Percentiles rank a stretch among this genome's conserved stretches.
Conservation (phyloP, 805 yeast genomes). For the Grigorovia transvaalensis region DNA sequence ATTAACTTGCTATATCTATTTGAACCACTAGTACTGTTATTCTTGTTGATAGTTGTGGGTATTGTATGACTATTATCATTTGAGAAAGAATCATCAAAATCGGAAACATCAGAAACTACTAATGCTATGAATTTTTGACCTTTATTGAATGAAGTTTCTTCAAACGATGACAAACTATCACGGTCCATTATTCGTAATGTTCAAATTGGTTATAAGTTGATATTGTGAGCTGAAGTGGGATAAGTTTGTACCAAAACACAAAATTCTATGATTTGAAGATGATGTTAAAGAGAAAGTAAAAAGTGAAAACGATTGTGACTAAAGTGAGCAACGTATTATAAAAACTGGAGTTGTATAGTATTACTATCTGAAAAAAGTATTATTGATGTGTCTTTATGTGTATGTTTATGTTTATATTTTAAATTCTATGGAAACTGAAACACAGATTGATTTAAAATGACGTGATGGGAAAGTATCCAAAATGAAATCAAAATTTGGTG, state of each 20-base stretch:
- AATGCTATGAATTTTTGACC: constrained; percentile 24
- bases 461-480: neutral
- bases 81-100: constrained; percentile 11
- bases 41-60: neutral
- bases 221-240: too few species aligned
- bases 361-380: neutral
- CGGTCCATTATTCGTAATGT: constrained; percentile 9
- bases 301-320: too few species aligned
- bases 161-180: constrained; percentile 18
- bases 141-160: constrained; percentile 9
- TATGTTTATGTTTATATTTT: neutral
- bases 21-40: neutral
- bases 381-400: neutral
- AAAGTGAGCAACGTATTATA: too few species aligned
- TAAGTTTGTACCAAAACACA: too few species aligned
- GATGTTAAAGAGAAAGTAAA: too few species aligned
- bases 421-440: neutral
- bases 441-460: neutral
- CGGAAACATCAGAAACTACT: constrained; percentile 19
- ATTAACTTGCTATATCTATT: neutral
- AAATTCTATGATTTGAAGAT: too few species aligned
- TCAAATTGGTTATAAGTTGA: too few species aligned
- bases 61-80: neutral
- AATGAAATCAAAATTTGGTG: neutral
- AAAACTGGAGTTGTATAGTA: too few species aligned